A percentile compares a stretch with the other conserved stretches of the same genome.
Evolutionary conservation across 2,329 filamentous ascomycete species (phyloP).

Genomic region (Ascochyta lentis): DNA sequence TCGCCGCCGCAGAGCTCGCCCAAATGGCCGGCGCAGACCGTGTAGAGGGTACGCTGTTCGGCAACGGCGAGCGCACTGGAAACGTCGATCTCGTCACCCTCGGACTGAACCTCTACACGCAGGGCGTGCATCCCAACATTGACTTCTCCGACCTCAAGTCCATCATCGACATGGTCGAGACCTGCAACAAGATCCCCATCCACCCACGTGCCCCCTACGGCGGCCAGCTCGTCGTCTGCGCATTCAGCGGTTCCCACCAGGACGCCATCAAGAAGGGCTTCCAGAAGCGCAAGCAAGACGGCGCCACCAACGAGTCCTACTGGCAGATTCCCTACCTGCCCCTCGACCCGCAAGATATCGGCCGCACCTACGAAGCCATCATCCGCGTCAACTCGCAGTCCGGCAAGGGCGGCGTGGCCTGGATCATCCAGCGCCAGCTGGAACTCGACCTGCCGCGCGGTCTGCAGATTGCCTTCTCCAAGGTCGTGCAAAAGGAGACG

Average conservation of each 20-base stretch:
- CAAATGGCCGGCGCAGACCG: conserved; percentile 96
- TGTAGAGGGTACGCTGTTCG: conserved; percentile 92
- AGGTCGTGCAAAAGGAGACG: conserved; percentile 81
- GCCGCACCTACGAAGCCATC: conserved; percentile 95
- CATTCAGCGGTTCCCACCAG: conserved; percentile 91
- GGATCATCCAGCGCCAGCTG: conserved; percentile 88
- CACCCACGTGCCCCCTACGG: conserved; percentile 90
- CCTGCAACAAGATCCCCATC: conserved; percentile 92
- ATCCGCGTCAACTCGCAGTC: conserved; percentile 97
- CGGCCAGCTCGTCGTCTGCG: conserved; percentile 88
- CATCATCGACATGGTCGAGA: conserved; percentile 88
- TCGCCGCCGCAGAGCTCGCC: conserved; percentile 87
- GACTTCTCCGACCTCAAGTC: conserved; percentile 90
- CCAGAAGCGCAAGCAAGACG: conserved; percentile 69
- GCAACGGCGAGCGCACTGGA: conserved; percentile 93
- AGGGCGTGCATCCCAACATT: conserved; percentile 82
- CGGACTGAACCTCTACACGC: conserved; percentile 92
- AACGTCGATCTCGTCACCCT: conserved; percentile 95
- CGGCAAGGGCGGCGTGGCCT: conserved; percentile 92
- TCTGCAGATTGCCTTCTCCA: conserved; percentile 89
- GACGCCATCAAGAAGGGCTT: conserved; percentile 95
- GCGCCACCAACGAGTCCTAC: conserved; percentile 65
- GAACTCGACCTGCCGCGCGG: conserved; percentile 92
- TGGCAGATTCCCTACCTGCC: conserved; percentile 94
- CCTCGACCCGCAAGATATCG: conserved; percentile 90